These are phyloP conservation scores for Anthracocystis walkeri DNA, from an alignment of 1,284 basidiomycete species.

Conservation along the genomic window DNA sequence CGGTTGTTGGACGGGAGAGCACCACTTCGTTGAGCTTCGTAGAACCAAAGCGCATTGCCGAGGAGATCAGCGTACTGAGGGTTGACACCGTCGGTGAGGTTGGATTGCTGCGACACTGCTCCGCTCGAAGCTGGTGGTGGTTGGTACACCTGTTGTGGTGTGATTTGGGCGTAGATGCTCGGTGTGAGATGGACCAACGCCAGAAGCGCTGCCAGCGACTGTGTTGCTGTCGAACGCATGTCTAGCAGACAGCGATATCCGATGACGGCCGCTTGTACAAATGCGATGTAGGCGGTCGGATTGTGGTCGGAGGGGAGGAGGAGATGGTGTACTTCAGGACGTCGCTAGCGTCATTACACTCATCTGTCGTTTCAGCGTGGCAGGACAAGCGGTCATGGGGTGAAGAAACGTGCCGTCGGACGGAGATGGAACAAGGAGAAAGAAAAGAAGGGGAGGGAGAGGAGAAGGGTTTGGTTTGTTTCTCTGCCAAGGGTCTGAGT, in stretches of 20 bases:
- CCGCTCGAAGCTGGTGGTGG: slow-evolving; percentile 36
- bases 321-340: not conserved
- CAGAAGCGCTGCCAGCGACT: slow-evolving; percentile 5
- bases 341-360: not conserved
- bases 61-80: slow-evolving; percentile 82
- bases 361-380: not conserved
- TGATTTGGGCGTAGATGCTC: slow-evolving; percentile 28
- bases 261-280: not conserved
- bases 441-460: not conserved
- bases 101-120: slow-evolving; percentile 28
- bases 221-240: slow-evolving; percentile 16
- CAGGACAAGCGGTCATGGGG: not conserved
- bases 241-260: not conserved
- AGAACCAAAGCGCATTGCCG: slow-evolving; percentile 85
- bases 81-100: slow-evolving; percentile 43
- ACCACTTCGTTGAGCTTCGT: slow-evolving; percentile 89
- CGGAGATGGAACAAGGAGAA: slow-evolving; percentile 3
- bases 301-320: slow-evolving; percentile 4
- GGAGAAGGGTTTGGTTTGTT: not conserved
- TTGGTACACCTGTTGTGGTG: slow-evolving; percentile 26
- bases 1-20: slow-evolving; percentile 78
- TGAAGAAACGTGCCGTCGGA: not conserved
- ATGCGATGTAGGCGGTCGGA: not conserved
- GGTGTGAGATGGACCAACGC: slow-evolving; percentile 12
- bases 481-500: not conserved